A percentile compares a stretch with the other conserved stretches of the same genome.
phyloP scores from a whole-genome alignment of 495 filamentous ascomycete genomes.

The Amphirosellinia nigrospora region DNA sequence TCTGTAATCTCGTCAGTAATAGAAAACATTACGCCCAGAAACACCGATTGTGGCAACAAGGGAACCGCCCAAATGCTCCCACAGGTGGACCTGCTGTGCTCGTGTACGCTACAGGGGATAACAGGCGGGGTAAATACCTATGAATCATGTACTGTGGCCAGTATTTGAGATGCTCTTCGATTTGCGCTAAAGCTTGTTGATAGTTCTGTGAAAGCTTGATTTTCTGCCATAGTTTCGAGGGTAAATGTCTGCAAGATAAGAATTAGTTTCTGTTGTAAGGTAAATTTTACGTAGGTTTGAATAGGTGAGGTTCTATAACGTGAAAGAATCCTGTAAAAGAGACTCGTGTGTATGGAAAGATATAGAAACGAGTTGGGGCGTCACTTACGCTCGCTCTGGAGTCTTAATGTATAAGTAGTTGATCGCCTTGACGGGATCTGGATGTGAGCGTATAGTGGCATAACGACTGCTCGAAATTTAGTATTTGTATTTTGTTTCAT shows the following conservation, averaged over 20 bases:
- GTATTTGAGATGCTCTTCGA: conserved; percentile 89
- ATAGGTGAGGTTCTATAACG: background rate
- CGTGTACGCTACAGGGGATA: background rate
- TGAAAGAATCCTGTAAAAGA: background rate
- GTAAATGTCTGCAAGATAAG: conserved; percentile 72
- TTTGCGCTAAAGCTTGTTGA: conserved; percentile 81
- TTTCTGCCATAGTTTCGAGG: conserved; percentile 92
- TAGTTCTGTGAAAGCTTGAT: conserved; percentile 92
- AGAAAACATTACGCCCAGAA: background rate
- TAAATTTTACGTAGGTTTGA: background rate
- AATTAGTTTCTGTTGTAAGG: conserved; percentile 8
- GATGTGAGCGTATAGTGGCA: conserved; percentile 86
- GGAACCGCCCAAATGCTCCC: background rate
- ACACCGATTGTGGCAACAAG: background rate
- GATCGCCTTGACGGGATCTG: conserved; percentile 67
- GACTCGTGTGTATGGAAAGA: background rate
- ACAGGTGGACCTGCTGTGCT: background rate
- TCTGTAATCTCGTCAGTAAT: conserved; percentile 6
- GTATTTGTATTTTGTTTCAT: background rate
- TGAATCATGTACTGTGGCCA: conserved; percentile 96
- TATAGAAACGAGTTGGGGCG: background rate
- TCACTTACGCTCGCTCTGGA: conserved; percentile 45
- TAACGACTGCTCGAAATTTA: conserved; percentile 68
- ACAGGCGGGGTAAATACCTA: conserved; percentile 58
- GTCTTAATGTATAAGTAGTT: conserved; percentile 99